These are phyloP conservation scores for Balansia obtecta DNA, from an alignment of 2,329 filamentous ascomycete genomes.

Conservation along the genomic window DNA sequence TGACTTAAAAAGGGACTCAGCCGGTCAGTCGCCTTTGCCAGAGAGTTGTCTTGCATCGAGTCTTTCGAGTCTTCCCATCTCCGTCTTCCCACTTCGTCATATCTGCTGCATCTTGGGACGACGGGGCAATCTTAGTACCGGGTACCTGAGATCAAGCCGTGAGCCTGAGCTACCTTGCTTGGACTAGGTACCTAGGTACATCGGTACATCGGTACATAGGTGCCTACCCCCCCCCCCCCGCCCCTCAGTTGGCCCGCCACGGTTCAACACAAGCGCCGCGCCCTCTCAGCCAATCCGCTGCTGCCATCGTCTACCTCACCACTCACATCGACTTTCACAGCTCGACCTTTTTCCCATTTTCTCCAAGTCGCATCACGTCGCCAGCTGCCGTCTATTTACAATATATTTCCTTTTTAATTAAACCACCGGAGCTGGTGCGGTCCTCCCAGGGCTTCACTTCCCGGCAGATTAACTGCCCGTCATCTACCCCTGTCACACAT, in stretches of 20 bases:
- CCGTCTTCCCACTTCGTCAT: too few relatives aligned
- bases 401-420: not conserved
- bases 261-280: conserved; percentile 26
- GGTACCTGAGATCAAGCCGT: not conserved
- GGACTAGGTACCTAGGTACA: too few relatives aligned
- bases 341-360: conserved; percentile 1
- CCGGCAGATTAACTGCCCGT: conserved; percentile 6
- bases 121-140: too few relatives aligned
- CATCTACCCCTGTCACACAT: conserved; percentile 33
- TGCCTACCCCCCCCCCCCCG: not conserved
- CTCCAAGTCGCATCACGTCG: not conserved
- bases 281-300: conserved; percentile 20
- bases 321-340: conserved; percentile 1
- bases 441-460: not conserved
- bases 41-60: too few relatives aligned
- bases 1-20: too few relatives aligned
- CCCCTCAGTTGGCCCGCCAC: conserved; percentile 7
- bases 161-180: not conserved
- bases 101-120: too few relatives aligned
- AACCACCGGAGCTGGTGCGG: not conserved
- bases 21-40: too few relatives aligned
- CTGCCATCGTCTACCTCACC: conserved; percentile 10
- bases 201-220: too few relatives aligned
- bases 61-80: too few relatives aligned
- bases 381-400: not conserved